Evolutionary conservation across 139 green algal species (phyloP).

Genomic region (Haematococcus lacustris): DNA sequence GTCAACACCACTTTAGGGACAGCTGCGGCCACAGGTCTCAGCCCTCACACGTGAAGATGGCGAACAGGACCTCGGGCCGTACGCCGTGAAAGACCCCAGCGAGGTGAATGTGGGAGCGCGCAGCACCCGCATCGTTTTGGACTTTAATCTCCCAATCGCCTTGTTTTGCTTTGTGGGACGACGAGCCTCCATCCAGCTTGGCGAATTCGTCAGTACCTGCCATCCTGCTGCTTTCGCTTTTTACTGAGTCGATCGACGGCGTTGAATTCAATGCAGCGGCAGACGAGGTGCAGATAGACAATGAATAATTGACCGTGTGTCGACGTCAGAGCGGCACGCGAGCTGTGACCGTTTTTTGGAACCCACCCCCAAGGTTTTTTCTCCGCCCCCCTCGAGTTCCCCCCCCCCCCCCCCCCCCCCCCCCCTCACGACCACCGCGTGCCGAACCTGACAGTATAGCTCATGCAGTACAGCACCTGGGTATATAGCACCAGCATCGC

Average conservation of each 20-base stretch:
- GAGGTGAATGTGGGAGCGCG: constrained; percentile 1
- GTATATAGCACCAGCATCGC: no score
- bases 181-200: not conserved
- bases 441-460: no score
- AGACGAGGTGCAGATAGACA: no score
- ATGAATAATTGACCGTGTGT: no score
- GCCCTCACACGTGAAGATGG: constrained; percentile 8
- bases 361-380: no score
- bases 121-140: not conserved
- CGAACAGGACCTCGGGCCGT: constrained; percentile 1
- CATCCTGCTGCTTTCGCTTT: not conserved
- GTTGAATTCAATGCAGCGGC: not conserved
- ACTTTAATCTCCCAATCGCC: not conserved
- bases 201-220: not conserved
- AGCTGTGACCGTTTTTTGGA: no score
- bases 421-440: no score
- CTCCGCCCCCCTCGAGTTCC: no score
- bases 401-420: no score
- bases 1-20: not conserved
- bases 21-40: not conserved
- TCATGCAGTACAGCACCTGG: no score
- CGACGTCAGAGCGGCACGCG: no score
- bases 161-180: not conserved
- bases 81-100: not conserved
- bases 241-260: no score